A percentile compares a stretch with the other conserved stretches of the same genome.
phyloP scores from a whole-genome alignment of 148 eudicot genomes.

The Selenicereus undatus region DNA sequence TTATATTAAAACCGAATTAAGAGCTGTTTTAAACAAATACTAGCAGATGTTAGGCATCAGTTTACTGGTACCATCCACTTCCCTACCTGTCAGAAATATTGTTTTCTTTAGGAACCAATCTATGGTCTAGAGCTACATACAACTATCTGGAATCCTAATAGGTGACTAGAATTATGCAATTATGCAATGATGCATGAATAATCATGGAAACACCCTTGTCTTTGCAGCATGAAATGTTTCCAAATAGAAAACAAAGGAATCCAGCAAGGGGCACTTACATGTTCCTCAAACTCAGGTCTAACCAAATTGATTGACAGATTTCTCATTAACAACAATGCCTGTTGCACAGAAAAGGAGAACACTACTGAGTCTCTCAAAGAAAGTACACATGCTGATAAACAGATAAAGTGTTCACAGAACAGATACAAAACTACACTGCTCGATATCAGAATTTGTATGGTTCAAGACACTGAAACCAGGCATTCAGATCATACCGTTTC shows the following conservation, averaged over 20 bases:
- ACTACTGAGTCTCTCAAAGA: slow-evolving; percentile 4
- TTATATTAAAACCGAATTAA: neutral
- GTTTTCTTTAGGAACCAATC: neutral
- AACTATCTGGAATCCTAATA: neutral
- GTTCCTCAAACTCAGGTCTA: slow-evolving; percentile 79
- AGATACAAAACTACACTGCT: neutral
- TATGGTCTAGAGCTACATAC: neutral
- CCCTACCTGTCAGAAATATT: neutral
- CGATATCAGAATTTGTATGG: neutral
- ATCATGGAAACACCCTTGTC: neutral
- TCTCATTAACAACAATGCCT: slow-evolving; percentile 70
- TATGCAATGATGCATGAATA: neutral
- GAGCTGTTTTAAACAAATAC: neutral
- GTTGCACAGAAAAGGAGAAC: slow-evolving; percentile 12
- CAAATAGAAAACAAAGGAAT: neutral
- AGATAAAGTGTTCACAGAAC: neutral
- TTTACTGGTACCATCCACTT: neutral
- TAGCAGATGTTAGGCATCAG: neutral
- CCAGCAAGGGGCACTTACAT: slow-evolving; percentile 43
- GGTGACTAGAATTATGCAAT: neutral
- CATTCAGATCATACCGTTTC: slow-evolving; percentile 58
- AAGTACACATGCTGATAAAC: neutral
- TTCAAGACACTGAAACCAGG: neutral
- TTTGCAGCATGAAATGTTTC: neutral
- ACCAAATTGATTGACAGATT: slow-evolving; percentile 62